Conservation (phyloP, 2,329 filamentous ascomycete genomes). For the Emericellopsis atlantica region DNA sequence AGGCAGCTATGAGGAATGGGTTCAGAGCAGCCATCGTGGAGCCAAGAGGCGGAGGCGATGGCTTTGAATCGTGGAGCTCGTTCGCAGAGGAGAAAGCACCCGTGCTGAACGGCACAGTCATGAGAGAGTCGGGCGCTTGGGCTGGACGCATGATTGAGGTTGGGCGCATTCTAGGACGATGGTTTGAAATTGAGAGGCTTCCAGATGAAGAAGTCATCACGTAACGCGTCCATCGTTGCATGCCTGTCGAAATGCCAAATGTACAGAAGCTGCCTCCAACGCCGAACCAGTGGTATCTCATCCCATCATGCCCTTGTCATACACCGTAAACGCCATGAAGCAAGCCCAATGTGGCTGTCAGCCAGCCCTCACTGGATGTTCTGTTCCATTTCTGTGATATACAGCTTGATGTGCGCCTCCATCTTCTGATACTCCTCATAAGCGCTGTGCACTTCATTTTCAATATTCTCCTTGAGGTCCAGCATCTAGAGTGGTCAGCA, state of each 20-base stretch:
- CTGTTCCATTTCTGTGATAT: conserved; percentile 99
- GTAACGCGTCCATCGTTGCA: not conserved
- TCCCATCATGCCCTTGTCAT: conserved; percentile 6
- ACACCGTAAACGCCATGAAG: conserved; percentile 3
- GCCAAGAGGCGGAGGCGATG: conserved; percentile 15
- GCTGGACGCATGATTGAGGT: conserved; percentile 45
- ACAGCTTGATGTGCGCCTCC: conserved; percentile 92
- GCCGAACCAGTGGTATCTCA: conserved; percentile 24
- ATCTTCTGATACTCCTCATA: conserved; percentile 95
- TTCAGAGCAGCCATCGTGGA: conserved; percentile 36
- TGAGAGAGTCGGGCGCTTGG: conserved; percentile 40
- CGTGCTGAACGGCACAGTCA: conserved; percentile 43
- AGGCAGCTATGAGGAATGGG: conserved; percentile 35
- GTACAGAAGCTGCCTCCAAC: conserved; percentile 16
- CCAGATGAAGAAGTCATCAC: not conserved
- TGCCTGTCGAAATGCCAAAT: not conserved
- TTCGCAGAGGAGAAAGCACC: conserved; percentile 42
- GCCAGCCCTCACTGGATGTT: conserved; percentile 34
- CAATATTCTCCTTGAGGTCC: conserved; percentile 94
- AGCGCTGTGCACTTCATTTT: conserved; percentile 81
- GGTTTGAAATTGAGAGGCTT: conserved; percentile 36
- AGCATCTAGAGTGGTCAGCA: conserved; percentile 57
- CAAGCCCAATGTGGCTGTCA: not conserved
- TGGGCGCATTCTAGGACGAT: conserved; percentile 45
- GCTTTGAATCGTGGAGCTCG: conserved; percentile 16